These are phyloP conservation scores for Phytophthora crassamura DNA, from an alignment of 352 stramenopile species.

Conservation along the genomic window DNA sequence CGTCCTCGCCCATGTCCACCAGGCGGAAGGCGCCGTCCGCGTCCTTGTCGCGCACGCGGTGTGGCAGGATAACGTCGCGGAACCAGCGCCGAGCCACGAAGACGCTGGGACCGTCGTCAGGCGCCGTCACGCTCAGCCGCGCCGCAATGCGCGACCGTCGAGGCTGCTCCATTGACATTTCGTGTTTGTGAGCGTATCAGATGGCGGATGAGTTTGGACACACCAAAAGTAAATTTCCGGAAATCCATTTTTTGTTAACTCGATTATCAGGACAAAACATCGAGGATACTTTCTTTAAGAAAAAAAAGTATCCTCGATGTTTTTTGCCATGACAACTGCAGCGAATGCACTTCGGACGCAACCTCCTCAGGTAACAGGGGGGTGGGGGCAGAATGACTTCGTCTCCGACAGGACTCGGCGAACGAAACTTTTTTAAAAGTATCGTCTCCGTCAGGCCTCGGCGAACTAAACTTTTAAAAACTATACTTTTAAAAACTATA, in stretches of 20 bases:
- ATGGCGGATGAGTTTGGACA: conserved; percentile 1
- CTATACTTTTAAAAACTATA: no score
- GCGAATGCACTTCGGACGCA: no score
- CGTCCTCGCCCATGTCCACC: conserved; percentile 76
- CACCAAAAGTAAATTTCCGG: conserved; percentile 11
- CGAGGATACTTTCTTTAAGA: no score
- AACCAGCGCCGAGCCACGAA: conserved; percentile 58
- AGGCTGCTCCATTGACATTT: conserved; percentile 20
- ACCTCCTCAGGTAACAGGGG: no score
- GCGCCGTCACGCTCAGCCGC: conserved; percentile 29
- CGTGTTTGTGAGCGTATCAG: conserved; percentile 2
- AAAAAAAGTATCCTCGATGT: no score
- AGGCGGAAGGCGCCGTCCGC: conserved; percentile 44
- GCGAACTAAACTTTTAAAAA: no score
- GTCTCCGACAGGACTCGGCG: no score
- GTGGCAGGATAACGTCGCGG: conserved; percentile 62
- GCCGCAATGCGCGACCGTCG: conserved; percentile 19
- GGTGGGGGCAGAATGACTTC: no score
- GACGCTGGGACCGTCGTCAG: conserved; percentile 37
- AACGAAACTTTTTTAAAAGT: no score
- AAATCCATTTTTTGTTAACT: conserved; percentile 5
- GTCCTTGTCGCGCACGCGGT: conserved; percentile 54
- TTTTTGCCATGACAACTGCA: no score
- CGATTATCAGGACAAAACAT: no score
- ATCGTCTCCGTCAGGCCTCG: no score